These are phyloP conservation scores for Blastobotrys parvus DNA, from an alignment of 805 yeast species.

Conservation along the genomic window DNA sequence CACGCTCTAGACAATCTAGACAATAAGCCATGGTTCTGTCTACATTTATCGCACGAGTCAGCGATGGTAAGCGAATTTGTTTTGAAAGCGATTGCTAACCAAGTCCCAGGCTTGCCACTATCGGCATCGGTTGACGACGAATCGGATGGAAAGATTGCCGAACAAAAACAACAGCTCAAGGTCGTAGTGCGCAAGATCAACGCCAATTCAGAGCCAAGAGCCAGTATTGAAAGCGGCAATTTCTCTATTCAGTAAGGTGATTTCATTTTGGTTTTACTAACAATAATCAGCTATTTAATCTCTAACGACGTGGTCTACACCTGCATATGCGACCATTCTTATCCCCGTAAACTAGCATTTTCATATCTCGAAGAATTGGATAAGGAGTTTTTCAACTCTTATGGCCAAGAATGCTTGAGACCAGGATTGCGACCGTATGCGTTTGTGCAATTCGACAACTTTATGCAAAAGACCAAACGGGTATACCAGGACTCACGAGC, in stretches of 20 bases:
- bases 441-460: constrained; percentile 67
- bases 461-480: constrained; percentile 75
- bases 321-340: constrained; percentile 66
- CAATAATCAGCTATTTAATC: constrained; percentile 42
- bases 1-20: too few relatives aligned
- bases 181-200: constrained; percentile 64
- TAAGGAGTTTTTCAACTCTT: constrained; percentile 71
- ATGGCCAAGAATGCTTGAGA: constrained; percentile 57
- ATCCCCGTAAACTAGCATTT: constrained; percentile 84
- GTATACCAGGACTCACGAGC: constrained; percentile 88
- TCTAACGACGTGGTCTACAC: constrained; percentile 61
- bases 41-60: constrained; percentile 26
- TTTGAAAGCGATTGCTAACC: neutral
- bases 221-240: constrained; percentile 70
- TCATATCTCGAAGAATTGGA: constrained; percentile 77
- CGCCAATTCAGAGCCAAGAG: constrained; percentile 73
- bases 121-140: constrained; percentile 88
- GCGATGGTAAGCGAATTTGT: constrained; percentile 17
- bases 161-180: constrained; percentile 81
- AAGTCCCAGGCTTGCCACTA: constrained; percentile 64
- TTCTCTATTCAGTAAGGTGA: constrained; percentile 50
- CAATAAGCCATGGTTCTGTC: constrained; percentile 24
- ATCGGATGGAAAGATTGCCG: constrained; percentile 47
- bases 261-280: neutral
- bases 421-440: constrained; percentile 80